These are phyloP conservation scores for Fusarium metavorans DNA, from an alignment of 2,329 filamentous ascomycete genomes.

Conservation along the genomic window DNA sequence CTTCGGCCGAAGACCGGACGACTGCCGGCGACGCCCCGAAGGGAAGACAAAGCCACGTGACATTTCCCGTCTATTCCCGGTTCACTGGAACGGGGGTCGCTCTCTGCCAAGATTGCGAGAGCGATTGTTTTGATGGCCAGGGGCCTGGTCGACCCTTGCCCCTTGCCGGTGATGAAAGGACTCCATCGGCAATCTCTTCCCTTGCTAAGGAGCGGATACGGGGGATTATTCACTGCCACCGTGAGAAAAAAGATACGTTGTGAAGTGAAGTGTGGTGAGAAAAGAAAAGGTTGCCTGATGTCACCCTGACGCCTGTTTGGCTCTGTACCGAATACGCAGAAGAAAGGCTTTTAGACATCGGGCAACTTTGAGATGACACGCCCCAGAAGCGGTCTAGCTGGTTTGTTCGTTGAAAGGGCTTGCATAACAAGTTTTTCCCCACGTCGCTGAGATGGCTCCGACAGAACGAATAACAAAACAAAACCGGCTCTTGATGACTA, in stretches of 20 bases:
- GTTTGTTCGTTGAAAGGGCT: background rate
- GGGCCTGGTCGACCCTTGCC: background rate
- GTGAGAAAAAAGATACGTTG: background rate
- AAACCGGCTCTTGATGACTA: background rate
- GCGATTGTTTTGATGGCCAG: background rate
- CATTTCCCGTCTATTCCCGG: background rate
- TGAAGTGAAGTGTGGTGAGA: background rate
- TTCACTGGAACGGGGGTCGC: background rate
- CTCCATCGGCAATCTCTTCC: conserved; percentile 3
- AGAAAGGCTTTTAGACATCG: background rate
- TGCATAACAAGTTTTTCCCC: background rate
- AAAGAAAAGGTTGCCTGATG: background rate
- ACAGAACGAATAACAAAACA: background rate
- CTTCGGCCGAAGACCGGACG: conserved; percentile 5
- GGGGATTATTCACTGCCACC: background rate
- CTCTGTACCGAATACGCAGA: background rate
- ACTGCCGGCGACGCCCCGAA: background rate
- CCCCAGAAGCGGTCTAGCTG: background rate
- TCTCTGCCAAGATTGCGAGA: background rate
- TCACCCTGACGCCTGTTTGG: background rate
- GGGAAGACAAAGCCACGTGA: background rate
- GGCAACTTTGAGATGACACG: background rate
- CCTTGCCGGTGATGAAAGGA: background rate
- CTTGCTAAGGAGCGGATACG: background rate
- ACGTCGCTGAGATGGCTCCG: background rate